Evolutionary conservation across 768 basidiomycete species (phyloP), one percentile per base, ranked within the genome.

Genomic region (Kwoniella newhampshirensis): DNA sequence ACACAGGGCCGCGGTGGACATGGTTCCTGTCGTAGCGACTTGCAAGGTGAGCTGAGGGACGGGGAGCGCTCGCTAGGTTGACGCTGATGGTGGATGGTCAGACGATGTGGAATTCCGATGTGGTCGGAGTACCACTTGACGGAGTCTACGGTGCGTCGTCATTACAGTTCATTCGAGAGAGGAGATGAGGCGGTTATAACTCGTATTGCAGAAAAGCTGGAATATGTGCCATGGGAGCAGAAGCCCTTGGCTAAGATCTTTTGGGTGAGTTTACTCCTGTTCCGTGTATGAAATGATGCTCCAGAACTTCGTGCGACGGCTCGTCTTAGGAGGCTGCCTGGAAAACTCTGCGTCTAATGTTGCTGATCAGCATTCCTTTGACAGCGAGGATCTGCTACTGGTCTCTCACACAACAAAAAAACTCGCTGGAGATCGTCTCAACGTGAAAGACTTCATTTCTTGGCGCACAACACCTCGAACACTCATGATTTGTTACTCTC

Each of bases 231-330:
- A 23, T 74, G 65, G 65, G 53, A 57, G 35, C 51, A 65, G 25
- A 73, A 73, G 51, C 57, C 39, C 3, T 57, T 74, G 27, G 44
- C 53, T 32, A 71, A 74, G 49, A 62, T 56, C 0, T 68, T 74
- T 57, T 74, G 73, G 73, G 67, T 69, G 35, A 40, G 67, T 59
- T n/a, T n/a, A n/a, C n/a, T n/a, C n/a, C n/a, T n/a, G n/a, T n/a
- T n/a, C n/a, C n/a, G n/a, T n/a, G n/a, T n/a, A n/a, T n/a, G n/a
- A n/a, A n/a, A n/a, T n/a, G n/a, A n/a, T n/a, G n/a, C n/a, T n/a
- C n/a, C n/a, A n/a, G n/a, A n/a, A n/a, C n/a, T n/a, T n/a, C n/a
- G n/a, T n/a, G n/a, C n/a, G n/a, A n/a, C n/a, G n/a, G n/a, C n/a
- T n/a, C n/a, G n/a, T n/a, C n/a, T n/a, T n/a, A n/a, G n/a, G n/a